Base-by-base conservation (phyloP, 2,329 filamentous ascomycete genomes). In the Teratosphaeria epicoccoides region DNA sequence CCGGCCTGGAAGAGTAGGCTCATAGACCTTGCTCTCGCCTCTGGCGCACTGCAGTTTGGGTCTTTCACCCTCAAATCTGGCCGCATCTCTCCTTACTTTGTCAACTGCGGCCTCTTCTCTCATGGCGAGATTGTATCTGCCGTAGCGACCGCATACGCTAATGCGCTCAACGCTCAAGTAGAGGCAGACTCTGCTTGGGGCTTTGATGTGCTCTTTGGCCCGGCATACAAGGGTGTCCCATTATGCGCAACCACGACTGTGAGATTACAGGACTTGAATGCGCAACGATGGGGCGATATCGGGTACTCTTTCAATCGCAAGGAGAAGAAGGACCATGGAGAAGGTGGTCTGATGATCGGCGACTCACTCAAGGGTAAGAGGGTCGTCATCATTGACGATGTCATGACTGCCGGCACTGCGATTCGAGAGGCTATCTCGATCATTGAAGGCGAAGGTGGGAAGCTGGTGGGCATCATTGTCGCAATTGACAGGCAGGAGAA, bases 191-290 rank as follows among this genome's bases (percentile, higher is more conserved):
- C 68, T 9, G 72, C 75, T 20, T 78, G 79, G 58, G 71, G 74
- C 57, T 81, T 94, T 69, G 91, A 97, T 68, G 79, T 97, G 61
- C 77, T 97, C 64, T 97, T 97, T 70, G 90, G 81, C 14, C 91
- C 93, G 2, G 91, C 93, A 9, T 98, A 97, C 78, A 98, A 97
- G 75, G 93, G 93, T 44, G 95, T 97, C 58, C 88, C 90, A 1
- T 80, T 97, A n/a, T 86, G 87, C 44, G 83, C 85, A 14, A 79
- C 87, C 2, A 84, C 88, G 14, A 78, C 84, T 33, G 80, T 87
- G 66, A 85, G 89, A 68, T 80, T 97, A 11, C 81, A 81, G 49
- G 79, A 83, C 63, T 72, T 89, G 10, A 82, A 88, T 56, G 73
- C 79, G 17, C 70, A 73, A 48, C 80, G 76, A 55, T 93, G 85